Base-by-base conservation (phyloP, 2,329 filamentous ascomycete genomes). In the Colletotrichum agaves region DNA sequence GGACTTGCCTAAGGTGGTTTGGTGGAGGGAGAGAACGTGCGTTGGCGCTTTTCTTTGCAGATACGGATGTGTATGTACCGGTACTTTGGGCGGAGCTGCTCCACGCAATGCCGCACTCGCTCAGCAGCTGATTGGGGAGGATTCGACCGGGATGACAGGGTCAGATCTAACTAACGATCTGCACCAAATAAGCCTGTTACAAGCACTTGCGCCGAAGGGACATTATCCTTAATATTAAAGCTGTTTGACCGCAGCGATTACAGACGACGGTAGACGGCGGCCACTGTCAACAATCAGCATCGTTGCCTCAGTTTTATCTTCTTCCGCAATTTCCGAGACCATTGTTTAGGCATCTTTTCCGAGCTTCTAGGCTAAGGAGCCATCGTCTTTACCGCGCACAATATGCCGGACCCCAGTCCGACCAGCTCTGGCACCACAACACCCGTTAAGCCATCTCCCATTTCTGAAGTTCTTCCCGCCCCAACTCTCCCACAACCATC, bases 81-180 rank as follows among this genome's bases (percentile, higher is more conserved):
- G 60, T 63, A 63, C 63, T 31, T 67, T 17, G 19, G n/a, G 63
- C 59, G 63, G 63, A 50, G 58, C 57, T 35, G 44, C 58, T 47
- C 41, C 17, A 19, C 33, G 17, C 21, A 59, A 31, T 44, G 23
- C 59, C 63, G 50, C 62, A 60, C 43, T 37, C 49, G 17, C 35
- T 41, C 59, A 15, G 49, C 50, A 41, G 59, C 31, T 61, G 46
- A 53, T 31, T 33, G 41, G 56, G 35, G 49, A 11, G 15, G 56
- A 53, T 53, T 35, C 17, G 56, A 47, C 41, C 56, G 27, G 56
- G 56, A 31, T 47, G 17, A 37, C 35, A 37, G 11, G 2, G 27
- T 35, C 33, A 43, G 11, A 47, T 46, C 23, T 58, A 41, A 47
- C 23, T 58, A 41, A 47, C 41, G 17, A 37, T 59, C 43, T 59